These are phyloP conservation scores for Coemansia sp. DNA, from an alignment of 192 early-diverging fungal genomes.

Conservation along the genomic window DNA sequence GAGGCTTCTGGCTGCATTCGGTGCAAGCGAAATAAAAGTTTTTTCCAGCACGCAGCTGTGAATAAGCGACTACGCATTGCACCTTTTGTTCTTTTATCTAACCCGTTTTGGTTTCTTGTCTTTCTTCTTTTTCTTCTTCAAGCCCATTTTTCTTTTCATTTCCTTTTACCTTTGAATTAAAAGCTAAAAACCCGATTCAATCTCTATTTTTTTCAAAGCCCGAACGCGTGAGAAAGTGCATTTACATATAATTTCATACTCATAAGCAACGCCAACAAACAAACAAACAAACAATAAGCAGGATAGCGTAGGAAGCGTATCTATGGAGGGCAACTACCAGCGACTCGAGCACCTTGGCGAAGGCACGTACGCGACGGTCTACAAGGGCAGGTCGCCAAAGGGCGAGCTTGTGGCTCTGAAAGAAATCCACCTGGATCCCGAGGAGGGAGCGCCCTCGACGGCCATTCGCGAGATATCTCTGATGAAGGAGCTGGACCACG, in stretches of 20 bases:
- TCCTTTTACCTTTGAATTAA: slow-evolving; percentile 6
- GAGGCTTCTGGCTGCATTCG: no score
- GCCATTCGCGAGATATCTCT: slow-evolving; percentile 98
- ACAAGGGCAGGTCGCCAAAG: slow-evolving; percentile 76
- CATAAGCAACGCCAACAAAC: neutral
- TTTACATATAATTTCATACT: neutral
- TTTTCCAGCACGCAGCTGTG: no score
- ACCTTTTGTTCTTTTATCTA: neutral
- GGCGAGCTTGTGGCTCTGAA: slow-evolving; percentile 93
- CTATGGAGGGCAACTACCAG: slow-evolving; percentile 58
- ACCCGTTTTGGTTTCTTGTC: neutral
- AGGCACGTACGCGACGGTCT: slow-evolving; percentile 92
- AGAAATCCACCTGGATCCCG: slow-evolving; percentile 87
- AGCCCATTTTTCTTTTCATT: neutral
- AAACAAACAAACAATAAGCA: neutral
- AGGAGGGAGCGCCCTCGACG: slow-evolving; percentile 93
- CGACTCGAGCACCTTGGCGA: slow-evolving; percentile 93
- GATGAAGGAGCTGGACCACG: slow-evolving; percentile 93
- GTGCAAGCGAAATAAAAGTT: no score
- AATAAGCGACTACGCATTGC: neutral
- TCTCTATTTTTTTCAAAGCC: neutral
- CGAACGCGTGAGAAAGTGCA: neutral
- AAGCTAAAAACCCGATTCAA: neutral
- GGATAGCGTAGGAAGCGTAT: neutral
- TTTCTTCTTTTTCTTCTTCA: slow-evolving; percentile 9